A percentile compares a stretch with the other conserved stretches of the same genome.
Conservation (phyloP, 768 basidiomycete species). For the Serendipita indica region DNA sequence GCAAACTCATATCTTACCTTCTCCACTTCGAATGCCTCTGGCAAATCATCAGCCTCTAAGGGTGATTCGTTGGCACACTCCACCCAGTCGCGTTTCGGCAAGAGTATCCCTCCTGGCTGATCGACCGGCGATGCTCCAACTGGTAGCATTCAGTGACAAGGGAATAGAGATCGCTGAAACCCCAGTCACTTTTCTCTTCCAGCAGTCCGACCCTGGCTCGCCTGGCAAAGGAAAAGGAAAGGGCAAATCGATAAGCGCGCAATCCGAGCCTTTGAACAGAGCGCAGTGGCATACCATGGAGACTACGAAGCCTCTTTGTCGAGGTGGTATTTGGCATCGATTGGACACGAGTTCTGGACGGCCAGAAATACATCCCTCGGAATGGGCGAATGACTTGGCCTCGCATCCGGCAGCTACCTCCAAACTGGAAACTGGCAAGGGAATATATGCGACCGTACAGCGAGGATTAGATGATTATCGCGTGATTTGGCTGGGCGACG, state of each 20-base stretch:
- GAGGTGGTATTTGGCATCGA: conserved; percentile 36
- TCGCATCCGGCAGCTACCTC: conserved; percentile 36
- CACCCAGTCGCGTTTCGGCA: conserved; percentile 39
- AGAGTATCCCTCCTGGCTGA: conserved; percentile 31
- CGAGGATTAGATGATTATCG: conserved; percentile 64
- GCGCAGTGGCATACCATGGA: conserved; percentile 46
- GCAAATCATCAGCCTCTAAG: conserved; percentile 36
- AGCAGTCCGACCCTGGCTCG: conserved; percentile 31
- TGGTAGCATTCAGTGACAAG: conserved; percentile 51
- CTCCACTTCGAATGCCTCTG: conserved; percentile 45
- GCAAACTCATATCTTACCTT: conserved; percentile 50
- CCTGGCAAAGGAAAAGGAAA: conserved; percentile 22
- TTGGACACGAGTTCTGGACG: conserved; percentile 8
- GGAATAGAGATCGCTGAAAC: conserved; percentile 62
- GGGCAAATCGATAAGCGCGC: conserved; percentile 26
- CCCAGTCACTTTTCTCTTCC: conserved; percentile 21
- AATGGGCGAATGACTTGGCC: conserved; percentile 18
- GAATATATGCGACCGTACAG: conserved; percentile 65
- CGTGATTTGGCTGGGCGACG: conserved; percentile 64
- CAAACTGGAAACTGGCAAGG: conserved; percentile 38
- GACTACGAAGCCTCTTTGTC: conserved; percentile 44
- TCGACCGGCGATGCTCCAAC: conserved; percentile 40
- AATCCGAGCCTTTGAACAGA: conserved; percentile 33
- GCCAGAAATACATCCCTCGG: not conserved
- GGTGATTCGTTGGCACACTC: conserved; percentile 40